Evolutionary conservation across 345 rosid species (phyloP).

Genomic region (Eucalyptus marginata): DNA sequence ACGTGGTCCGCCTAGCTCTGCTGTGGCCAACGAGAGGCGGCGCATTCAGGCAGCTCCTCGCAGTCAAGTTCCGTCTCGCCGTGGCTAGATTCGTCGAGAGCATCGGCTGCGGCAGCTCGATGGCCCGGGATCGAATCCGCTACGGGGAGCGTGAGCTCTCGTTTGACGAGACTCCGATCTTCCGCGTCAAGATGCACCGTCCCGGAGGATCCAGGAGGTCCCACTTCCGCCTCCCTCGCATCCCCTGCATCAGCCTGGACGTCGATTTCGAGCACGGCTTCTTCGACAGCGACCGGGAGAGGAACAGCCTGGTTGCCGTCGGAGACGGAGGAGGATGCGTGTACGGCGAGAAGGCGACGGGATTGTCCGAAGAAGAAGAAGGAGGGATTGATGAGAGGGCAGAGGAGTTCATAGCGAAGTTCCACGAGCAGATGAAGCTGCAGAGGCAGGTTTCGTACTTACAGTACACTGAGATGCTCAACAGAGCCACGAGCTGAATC

Average conservation of each 20-base stretch:
- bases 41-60: constrained; percentile 35
- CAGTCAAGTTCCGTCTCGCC: constrained; percentile 39
- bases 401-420: constrained; percentile 74
- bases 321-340: not conserved
- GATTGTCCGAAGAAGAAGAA: not conserved
- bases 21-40: constrained; percentile 68
- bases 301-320: constrained; percentile 1
- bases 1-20: constrained; percentile 41
- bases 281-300: constrained; percentile 5
- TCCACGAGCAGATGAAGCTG: constrained; percentile 65
- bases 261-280: constrained; percentile 47
- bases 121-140: constrained; percentile 2
- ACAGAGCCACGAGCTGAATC: not conserved
- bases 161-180: constrained; percentile 71
- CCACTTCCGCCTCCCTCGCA: constrained; percentile 17
- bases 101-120: not conserved
- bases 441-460: constrained; percentile 68
- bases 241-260: constrained; percentile 61
- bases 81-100: constrained; percentile 31
- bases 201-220: constrained; percentile 43
- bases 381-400: constrained; percentile 74
- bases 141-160: constrained; percentile 69
- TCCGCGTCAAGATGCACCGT: constrained; percentile 53
- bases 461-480: constrained; percentile 22
- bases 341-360: not conserved